A percentile compares a stretch with the other conserved stretches of the same genome.
phyloP scores from a whole-genome alignment of 2,329 filamentous ascomycete genomes.

The Aureobasidium sp. region DNA sequence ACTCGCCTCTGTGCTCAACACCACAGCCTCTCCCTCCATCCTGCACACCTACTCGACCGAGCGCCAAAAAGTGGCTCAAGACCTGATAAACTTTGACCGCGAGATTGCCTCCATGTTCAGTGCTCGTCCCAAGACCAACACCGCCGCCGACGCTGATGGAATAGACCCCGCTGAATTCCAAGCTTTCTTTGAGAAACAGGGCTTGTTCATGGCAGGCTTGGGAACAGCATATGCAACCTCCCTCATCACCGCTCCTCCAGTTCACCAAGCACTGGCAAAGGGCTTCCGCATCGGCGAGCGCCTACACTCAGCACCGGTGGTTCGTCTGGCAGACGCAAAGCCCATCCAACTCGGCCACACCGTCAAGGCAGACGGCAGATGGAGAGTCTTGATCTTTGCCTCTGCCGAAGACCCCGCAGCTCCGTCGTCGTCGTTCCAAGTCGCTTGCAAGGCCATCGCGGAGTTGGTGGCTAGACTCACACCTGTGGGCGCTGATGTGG shows the following conservation, averaged over 20 bases:
- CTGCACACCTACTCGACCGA: slow-evolving; percentile 35
- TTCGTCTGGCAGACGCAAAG: slow-evolving; percentile 51
- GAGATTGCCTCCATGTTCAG: slow-evolving; percentile 23
- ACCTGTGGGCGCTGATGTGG: slow-evolving; percentile 29
- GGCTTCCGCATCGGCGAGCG: slow-evolving; percentile 39
- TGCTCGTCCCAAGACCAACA: slow-evolving; percentile 11
- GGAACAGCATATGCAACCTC: slow-evolving; percentile 47
- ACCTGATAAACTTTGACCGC: slow-evolving; percentile 37
- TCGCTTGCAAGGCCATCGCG: slow-evolving; percentile 11
- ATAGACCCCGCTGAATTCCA: slow-evolving; percentile 24
- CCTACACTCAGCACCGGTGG: slow-evolving; percentile 47
- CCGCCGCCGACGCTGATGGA: slow-evolving; percentile 15
- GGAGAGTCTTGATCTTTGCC: slow-evolving; percentile 43
- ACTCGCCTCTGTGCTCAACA: slow-evolving; percentile 32
- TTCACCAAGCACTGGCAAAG: slow-evolving; percentile 29
- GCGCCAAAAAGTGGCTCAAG: slow-evolving; percentile 35
- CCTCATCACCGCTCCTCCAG: slow-evolving; percentile 29
- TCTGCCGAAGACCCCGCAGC: slow-evolving; percentile 27
- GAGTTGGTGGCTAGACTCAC: slow-evolving; percentile 27
- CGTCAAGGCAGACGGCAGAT: slow-evolving; percentile 44
- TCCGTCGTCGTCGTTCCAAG: not conserved
- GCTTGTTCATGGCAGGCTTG: slow-evolving; percentile 39
- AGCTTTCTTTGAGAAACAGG: slow-evolving; percentile 14
- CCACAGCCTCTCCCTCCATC: slow-evolving; percentile 30
- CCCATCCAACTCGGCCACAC: slow-evolving; percentile 43